phyloP scores from a whole-genome alignment of 1,284 basidiomycete species.

The Pterulicium gracile region DNA sequence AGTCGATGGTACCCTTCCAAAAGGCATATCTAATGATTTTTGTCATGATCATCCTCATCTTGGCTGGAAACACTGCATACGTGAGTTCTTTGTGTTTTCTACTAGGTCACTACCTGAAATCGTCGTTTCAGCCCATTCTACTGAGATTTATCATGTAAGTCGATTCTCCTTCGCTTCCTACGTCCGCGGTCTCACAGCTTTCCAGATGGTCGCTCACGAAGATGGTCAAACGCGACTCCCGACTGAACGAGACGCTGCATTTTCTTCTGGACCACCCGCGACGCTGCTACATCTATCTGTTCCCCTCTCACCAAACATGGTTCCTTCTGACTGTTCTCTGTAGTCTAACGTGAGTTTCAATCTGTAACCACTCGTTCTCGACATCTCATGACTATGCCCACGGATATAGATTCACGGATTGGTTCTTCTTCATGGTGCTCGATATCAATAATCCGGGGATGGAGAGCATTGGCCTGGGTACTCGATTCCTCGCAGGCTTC shows the following conservation, averaged over 20 bases:
- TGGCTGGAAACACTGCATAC: conserved; percentile 89
- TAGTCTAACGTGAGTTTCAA: conserved; percentile 49
- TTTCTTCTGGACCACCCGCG: conserved; percentile 97
- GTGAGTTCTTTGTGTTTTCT: conserved; percentile 39
- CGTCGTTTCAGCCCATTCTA: background rate
- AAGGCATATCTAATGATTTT: conserved; percentile 75
- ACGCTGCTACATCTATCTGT: conserved; percentile 90
- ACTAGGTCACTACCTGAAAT: background rate
- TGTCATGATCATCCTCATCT: conserved; percentile 52
- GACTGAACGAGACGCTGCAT: conserved; percentile 70
- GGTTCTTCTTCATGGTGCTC: conserved; percentile 81
- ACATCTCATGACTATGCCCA: conserved; percentile 5
- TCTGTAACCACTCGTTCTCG: background rate
- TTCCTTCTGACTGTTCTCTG: conserved; percentile 67
- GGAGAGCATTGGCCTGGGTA: conserved; percentile 59
- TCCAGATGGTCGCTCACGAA: conserved; percentile 68
- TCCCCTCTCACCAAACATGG: conserved; percentile 95
- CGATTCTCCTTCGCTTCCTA: background rate
- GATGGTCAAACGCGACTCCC: conserved; percentile 46
- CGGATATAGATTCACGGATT: conserved; percentile 62
- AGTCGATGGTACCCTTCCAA: conserved; percentile 85
- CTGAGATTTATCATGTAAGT: background rate
- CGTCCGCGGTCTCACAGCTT: conserved; percentile 5
- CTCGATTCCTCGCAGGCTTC: conserved; percentile 53
- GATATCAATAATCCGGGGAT: conserved; percentile 78